Conservation (phyloP, 345 rosid genomes). For the Turritis glabra region DNA sequence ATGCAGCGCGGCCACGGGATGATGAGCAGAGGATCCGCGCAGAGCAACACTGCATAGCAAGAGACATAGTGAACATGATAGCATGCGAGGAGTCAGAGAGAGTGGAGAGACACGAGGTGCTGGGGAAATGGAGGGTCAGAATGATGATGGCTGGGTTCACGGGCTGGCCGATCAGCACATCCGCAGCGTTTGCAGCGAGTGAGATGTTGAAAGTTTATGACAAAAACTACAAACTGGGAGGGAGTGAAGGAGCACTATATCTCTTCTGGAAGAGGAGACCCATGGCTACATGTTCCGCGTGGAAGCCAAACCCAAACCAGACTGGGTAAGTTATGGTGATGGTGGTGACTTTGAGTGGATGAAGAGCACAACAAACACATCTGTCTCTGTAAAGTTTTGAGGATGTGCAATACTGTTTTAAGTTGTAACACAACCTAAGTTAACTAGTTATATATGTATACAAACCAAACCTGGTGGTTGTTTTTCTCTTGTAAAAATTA, state of each 20-base stretch:
- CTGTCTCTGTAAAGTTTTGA: slow-evolving; percentile 36
- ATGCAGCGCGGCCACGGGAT: slow-evolving; percentile 54
- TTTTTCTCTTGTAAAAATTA: slow-evolving; percentile 21
- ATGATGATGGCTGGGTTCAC: slow-evolving; percentile 70
- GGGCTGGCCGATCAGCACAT: slow-evolving; percentile 46
- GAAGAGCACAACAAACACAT: slow-evolving; percentile 24
- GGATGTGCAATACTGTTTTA: slow-evolving; percentile 30
- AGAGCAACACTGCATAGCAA: slow-evolving; percentile 85
- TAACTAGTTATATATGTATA: slow-evolving; percentile 28
- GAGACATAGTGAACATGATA: slow-evolving; percentile 86
- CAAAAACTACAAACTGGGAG: slow-evolving; percentile 52
- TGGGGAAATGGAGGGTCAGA: slow-evolving; percentile 73
- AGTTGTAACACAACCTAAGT: slow-evolving; percentile 30
- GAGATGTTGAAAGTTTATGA: slow-evolving; percentile 52
- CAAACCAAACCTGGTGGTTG: slow-evolving; percentile 31
- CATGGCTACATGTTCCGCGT: slow-evolving; percentile 72
- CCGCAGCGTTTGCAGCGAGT: slow-evolving; percentile 42
- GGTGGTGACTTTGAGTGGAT: slow-evolving; percentile 23
- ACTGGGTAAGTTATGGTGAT: slow-evolving; percentile 8
- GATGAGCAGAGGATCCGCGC: slow-evolving; percentile 71
- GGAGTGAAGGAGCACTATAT: slow-evolving; percentile 56
- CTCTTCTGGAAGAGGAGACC: slow-evolving; percentile 69
- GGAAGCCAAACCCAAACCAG: slow-evolving; percentile 55
- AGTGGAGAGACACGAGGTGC: slow-evolving; percentile 78
- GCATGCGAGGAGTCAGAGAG: slow-evolving; percentile 81